Evolutionary conservation across 805 yeast genomes (phyloP), one percentile per base, ranked within the genome.

Genomic region (Myxozyma sirexii): DNA sequence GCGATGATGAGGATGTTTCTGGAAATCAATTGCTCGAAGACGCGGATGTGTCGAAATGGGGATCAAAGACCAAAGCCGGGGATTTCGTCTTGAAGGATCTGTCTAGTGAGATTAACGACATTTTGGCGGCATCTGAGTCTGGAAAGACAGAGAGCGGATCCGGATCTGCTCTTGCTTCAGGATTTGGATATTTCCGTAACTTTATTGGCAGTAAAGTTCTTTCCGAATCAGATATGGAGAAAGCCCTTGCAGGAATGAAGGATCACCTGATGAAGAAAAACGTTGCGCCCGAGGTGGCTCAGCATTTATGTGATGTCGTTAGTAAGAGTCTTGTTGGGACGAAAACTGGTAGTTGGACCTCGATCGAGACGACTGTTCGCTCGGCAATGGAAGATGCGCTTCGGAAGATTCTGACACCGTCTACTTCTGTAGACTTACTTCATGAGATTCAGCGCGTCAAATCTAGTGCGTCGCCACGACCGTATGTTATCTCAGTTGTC

Each of bases 401-500:
- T 54, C 75, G 79, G 3, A 87, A 83, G 67, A 84, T 93, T 48
- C 77, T 93, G 58, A 92, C 98, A 0, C 98, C 99, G 15, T 89
- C 91, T 62, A 89, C 94, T 1, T 90, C 97, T 0, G 84, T 92
- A 0, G 96, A 94, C 71, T 75, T 93, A 60, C 79, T 93, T 37
- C 88, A 89, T 66, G 96, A 90, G 68, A 88, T 94, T 55, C 86
- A 87, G 68, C 43, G 47, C 13, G 55, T 54, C 5, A 51, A 52
- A 26, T 39, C 58, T 8, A 39, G 46, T 26, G 38, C 44, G 7
- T 24, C 60, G 1, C 70, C 76, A 31, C 72, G 82, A 7, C 97
- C 99, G 1, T 93, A 90, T 67, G 97, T 93, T n/a, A 90, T 93
- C 57, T 91, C 97, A 0, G 93, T 93, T 23, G 98, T 93, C 26